phyloP scores from a whole-genome alignment of 495 filamentous ascomycete species.

The Neurospora tetrasperma region DNA sequence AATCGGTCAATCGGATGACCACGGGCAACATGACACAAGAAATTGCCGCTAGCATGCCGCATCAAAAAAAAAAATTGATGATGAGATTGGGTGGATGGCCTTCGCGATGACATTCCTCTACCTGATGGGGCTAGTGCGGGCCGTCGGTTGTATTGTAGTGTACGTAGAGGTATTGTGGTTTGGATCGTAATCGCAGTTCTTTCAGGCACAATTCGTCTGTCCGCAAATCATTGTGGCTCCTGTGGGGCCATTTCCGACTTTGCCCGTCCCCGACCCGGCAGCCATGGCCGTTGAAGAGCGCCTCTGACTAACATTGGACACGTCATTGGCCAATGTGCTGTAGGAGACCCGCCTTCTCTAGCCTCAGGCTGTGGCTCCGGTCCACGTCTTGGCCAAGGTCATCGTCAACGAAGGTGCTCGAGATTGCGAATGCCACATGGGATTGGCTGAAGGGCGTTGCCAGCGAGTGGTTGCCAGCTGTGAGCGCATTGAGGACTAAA shows the following conservation, averaged over 20 bases:
- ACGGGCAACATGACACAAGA: conserved; percentile 1
- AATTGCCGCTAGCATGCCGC: conserved; percentile 6
- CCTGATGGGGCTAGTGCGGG: conserved; percentile 6
- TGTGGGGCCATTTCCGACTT: conserved; percentile 19
- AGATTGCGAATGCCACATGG: neutral
- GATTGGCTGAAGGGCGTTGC: neutral
- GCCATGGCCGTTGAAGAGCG: neutral
- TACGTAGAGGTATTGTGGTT: neutral
- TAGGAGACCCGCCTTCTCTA: conserved; percentile 4
- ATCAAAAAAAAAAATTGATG: neutral
- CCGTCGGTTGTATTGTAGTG: neutral
- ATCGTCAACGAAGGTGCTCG: conserved; percentile 4
- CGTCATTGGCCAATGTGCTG: conserved; percentile 11
- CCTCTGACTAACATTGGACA: conserved; percentile 15
- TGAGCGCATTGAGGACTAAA: neutral
- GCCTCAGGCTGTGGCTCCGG: conserved; percentile 19
- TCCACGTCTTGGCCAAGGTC: conserved; percentile 17
- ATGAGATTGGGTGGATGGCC: neutral
- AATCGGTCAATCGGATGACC: conserved; percentile 6
- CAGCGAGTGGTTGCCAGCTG: neutral
- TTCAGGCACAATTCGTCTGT: neutral
- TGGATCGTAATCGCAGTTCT: neutral
- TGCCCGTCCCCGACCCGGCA: conserved; percentile 8
- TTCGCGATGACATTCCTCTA: neutral
- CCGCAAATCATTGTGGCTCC: neutral